A percentile compares a stretch with the other conserved stretches of the same genome.
Evolutionary conservation across 2,329 filamentous ascomycete genomes (phyloP).

Genomic region (Ophiostoma ulmi): DNA sequence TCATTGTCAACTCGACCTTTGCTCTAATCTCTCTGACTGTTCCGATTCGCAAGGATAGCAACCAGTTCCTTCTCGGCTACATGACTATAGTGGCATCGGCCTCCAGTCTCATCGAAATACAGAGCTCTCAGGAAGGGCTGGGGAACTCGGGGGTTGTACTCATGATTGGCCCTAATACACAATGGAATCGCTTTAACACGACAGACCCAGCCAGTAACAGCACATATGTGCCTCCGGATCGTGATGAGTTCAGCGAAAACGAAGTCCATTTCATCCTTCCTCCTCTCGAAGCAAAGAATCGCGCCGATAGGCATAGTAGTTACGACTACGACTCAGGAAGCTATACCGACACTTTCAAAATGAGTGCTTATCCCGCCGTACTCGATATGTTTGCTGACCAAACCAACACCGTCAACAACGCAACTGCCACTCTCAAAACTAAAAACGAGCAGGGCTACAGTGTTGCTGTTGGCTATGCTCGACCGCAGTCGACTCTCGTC

Average conservation of each 20-base stretch:
- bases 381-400: constrained; percentile 53
- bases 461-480: constrained; percentile 77
- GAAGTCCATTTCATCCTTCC: constrained; percentile 58
- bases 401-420: constrained; percentile 55
- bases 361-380: constrained; percentile 59
- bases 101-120: constrained; percentile 56
- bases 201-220: constrained; percentile 43
- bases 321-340: constrained; percentile 41
- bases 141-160: constrained; percentile 65
- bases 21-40: constrained; percentile 76
- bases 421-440: constrained; percentile 63
- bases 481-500: constrained; percentile 61
- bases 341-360: constrained; percentile 50
- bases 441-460: constrained; percentile 63
- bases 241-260: constrained; percentile 39
- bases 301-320: constrained; percentile 46
- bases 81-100: constrained; percentile 75
- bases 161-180: constrained; percentile 61
- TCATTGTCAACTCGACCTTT: constrained; percentile 65
- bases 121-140: constrained; percentile 62
- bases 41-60: constrained; percentile 65
- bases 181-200: constrained; percentile 59
- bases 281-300: constrained; percentile 38
- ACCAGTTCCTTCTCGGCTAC: constrained; percentile 68
- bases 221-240: constrained; percentile 39